Conservation (phyloP, 2,329 filamentous ascomycete species). For the Aspergillus hiratsukae region DNA sequence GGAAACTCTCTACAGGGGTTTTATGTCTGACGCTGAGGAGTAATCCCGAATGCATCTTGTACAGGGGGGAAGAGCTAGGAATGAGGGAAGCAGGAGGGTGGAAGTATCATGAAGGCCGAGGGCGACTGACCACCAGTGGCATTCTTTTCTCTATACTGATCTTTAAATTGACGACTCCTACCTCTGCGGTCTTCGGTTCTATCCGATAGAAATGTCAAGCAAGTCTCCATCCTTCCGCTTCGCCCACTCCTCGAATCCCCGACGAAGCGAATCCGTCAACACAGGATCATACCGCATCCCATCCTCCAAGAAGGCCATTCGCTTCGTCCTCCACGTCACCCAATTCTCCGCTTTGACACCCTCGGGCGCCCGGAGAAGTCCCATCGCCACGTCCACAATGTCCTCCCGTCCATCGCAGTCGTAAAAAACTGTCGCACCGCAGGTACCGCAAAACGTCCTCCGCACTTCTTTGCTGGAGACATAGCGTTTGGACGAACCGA, state of each 20-base stretch:
- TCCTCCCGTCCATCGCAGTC: constrained; percentile 28
- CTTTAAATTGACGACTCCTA: too few relatives aligned
- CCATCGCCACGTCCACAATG: constrained; percentile 42
- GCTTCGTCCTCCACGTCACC: constrained; percentile 41
- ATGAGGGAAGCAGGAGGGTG: too few relatives aligned
- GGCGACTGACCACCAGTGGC: too few relatives aligned
- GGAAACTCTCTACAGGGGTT: too few relatives aligned
- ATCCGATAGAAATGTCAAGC: background rate
- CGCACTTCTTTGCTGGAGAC: constrained; percentile 31
- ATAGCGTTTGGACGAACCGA: constrained; percentile 40
- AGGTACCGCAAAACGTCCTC: constrained; percentile 43
- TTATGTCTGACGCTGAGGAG: too few relatives aligned
- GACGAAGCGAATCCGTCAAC: constrained; percentile 14
- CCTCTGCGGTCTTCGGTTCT: background rate
- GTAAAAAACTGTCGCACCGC: constrained; percentile 44
- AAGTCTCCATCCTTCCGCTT: background rate
- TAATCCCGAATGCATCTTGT: too few relatives aligned
- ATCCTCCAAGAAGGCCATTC: constrained; percentile 11
- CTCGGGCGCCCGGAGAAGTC: constrained; percentile 35
- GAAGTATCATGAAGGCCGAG: too few relatives aligned
- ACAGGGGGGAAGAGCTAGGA: too few relatives aligned
- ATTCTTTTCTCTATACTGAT: too few relatives aligned
- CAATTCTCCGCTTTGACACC: constrained; percentile 41
- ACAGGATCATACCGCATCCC: constrained; percentile 18
- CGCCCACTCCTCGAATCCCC: constrained; percentile 20